These are phyloP conservation scores for Stellera chamaejasme DNA, from an alignment of 345 rosid genomes.

Conservation along the genomic window DNA sequence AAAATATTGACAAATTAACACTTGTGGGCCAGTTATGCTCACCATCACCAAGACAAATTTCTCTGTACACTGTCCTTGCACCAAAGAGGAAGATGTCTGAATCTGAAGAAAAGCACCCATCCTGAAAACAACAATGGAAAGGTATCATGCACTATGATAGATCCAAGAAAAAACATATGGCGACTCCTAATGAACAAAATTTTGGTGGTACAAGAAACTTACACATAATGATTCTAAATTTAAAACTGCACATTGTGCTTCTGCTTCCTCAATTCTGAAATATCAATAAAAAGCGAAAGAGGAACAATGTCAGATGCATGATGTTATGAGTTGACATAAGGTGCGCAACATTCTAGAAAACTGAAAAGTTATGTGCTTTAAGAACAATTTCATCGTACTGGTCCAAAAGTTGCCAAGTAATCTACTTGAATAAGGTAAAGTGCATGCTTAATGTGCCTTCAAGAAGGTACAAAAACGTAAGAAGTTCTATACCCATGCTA, in stretches of 20 bases:
- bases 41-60: slow-evolving; percentile 70
- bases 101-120: slow-evolving; percentile 90
- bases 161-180: not conserved
- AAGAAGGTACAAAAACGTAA: no score
- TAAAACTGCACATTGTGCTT: slow-evolving; percentile 85
- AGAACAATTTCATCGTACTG: no score
- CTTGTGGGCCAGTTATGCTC: slow-evolving; percentile 6
- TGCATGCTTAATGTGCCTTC: no score
- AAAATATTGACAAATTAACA: slow-evolving; percentile 6
- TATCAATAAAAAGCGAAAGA: not conserved
- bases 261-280: slow-evolving; percentile 86
- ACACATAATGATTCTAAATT: slow-evolving; percentile 83
- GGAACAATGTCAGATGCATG: no score
- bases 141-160: not conserved
- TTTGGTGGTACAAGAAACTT: slow-evolving; percentile 20
- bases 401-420: no score
- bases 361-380: no score
- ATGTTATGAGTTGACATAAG: no score
- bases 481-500: no score
- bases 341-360: no score
- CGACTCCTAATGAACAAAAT: slow-evolving; percentile 8
- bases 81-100: slow-evolving; percentile 95
- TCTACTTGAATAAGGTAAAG: no score
- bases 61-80: slow-evolving; percentile 86
- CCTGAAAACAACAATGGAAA: slow-evolving; percentile 35